Base-by-base conservation (phyloP, 2,329 filamentous ascomycete genomes). In the Trichoderma semiorbis region DNA sequence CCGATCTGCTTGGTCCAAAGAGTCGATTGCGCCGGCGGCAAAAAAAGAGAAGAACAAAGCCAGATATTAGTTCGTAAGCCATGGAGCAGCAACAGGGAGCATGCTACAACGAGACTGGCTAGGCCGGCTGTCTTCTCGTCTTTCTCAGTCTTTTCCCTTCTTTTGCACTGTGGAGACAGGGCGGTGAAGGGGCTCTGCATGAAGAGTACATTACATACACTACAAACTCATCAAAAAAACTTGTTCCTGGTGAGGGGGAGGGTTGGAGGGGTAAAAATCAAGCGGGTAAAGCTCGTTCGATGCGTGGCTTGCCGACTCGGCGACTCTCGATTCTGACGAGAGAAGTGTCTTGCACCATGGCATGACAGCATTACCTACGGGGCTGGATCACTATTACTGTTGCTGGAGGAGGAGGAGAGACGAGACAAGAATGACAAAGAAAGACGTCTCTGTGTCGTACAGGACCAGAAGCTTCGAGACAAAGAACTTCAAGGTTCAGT, bases 221-320 rank as follows among this genome's bases (percentile, higher is more conserved):
- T 26, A 28, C 21, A 18, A 57, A 50, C n/a, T 24, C n/a, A 10
- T 24, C 43, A 28, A 57, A 66, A 66, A 55, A 55, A 53, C 30
- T 36, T 66, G 65, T 68, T 58, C 53, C 14, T 68, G 55, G 26
- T 16, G 64, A 58, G 53, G 64, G 53, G 24, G 65, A 60, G 53
- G 65, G 53, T 24, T 58, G 24, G 65, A 60, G 53, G 65, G 53
- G 34, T 58, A 34, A n/a, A 12, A 32, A 60, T 68, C 28, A 47
- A 68, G 65, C 65, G 65, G 65, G 36, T 68, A 68, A 68, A 67
- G 64, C 64, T 58, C 30, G 30, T 34, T 26, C 16, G 47, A 63
- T 63, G 47, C 47, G 30, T 61, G 58, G 58, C 30, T 61, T 16
- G 32, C 53, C 39, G 32, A 30, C 43, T 50, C 62, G 62, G 62